Conservation (phyloP, 2,329 filamentous ascomycete genomes). For the Corinectria fuckeliana region DNA sequence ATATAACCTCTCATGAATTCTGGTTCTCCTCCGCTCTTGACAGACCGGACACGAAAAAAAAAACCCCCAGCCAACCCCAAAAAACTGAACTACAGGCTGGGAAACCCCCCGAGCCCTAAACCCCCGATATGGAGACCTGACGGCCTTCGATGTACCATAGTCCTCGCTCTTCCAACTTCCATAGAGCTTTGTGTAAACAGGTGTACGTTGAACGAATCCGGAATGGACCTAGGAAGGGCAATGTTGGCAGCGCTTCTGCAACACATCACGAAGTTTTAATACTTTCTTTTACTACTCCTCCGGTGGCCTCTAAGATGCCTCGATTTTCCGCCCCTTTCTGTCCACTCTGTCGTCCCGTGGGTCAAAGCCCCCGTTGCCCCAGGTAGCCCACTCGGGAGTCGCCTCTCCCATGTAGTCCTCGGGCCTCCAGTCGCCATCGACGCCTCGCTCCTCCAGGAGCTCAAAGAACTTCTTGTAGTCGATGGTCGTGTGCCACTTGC, state of each 20-base stretch:
- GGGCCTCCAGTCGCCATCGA: slow-evolving; percentile 75
- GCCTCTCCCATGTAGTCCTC: slow-evolving; percentile 88
- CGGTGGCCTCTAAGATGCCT: slow-evolving; percentile 35
- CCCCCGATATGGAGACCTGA: slow-evolving; percentile 37
- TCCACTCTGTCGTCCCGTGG: slow-evolving; percentile 87
- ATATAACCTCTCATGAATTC: slow-evolving; percentile 6
- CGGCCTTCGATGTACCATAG: slow-evolving; percentile 50
- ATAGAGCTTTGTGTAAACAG: slow-evolving; percentile 53
- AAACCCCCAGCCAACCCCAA: slow-evolving; percentile 18
- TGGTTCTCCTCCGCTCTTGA: slow-evolving; percentile 29
- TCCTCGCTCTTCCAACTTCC: slow-evolving; percentile 45
- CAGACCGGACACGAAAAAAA: slow-evolving; percentile 30
- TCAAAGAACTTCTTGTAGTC: slow-evolving; percentile 90
- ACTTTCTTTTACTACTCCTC: slow-evolving; percentile 18
- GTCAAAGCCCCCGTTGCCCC: slow-evolving; percentile 95
- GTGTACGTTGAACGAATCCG: slow-evolving; percentile 43
- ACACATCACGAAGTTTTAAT: slow-evolving; percentile 39
- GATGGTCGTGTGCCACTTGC: slow-evolving; percentile 89
- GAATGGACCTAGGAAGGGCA: slow-evolving; percentile 42
- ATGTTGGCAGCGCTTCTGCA: slow-evolving; percentile 41
- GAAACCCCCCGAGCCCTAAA: slow-evolving; percentile 11
- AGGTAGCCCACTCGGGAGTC: slow-evolving; percentile 93
- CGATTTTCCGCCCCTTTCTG: slow-evolving; percentile 77
- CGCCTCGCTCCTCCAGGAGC: slow-evolving; percentile 72
- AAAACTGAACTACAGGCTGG: slow-evolving; percentile 22